These are phyloP conservation scores for Sugiyamaella neomexicana DNA, from an alignment of 1,139 yeast genomes.

Conservation along the genomic window DNA sequence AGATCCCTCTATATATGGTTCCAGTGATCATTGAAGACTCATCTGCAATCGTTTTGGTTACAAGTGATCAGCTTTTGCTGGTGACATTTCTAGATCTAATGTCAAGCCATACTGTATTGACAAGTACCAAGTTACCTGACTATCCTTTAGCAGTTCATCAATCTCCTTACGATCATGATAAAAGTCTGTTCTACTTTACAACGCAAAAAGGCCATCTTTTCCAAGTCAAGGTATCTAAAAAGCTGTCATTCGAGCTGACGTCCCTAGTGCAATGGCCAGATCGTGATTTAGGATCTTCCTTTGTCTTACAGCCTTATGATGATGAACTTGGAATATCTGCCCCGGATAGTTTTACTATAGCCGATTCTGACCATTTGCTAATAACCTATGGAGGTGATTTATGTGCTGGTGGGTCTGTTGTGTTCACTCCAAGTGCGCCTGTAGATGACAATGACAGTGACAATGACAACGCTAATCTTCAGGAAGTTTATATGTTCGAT, in stretches of 20 bases:
- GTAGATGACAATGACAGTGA: slow-evolving; percentile 11
- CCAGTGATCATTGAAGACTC: slow-evolving; percentile 23
- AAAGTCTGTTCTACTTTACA: slow-evolving; percentile 24
- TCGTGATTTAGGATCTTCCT: slow-evolving; percentile 24
- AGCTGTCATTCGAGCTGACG: slow-evolving; percentile 8
- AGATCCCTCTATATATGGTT: slow-evolving; percentile 27
- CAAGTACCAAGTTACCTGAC: slow-evolving; percentile 9
- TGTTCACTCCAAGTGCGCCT: slow-evolving; percentile 9
- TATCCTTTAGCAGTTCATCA: slow-evolving; percentile 18
- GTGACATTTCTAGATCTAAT: slow-evolving; percentile 27
- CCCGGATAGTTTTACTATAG: slow-evolving; percentile 10
- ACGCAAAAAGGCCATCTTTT: slow-evolving; percentile 23
- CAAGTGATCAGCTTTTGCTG: slow-evolving; percentile 20
- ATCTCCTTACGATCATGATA: slow-evolving; percentile 16
- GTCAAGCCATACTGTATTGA: slow-evolving; percentile 25
- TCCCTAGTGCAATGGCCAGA: slow-evolving; percentile 17
- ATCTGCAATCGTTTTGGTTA: slow-evolving; percentile 25
- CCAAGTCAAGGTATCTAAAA: slow-evolving; percentile 19
- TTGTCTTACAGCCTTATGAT: slow-evolving; percentile 25
- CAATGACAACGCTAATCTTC: slow-evolving; percentile 6
- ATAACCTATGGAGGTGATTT: slow-evolving; percentile 29
- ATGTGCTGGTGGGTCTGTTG: slow-evolving; percentile 23
- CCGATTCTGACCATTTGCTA: slow-evolving; percentile 16
- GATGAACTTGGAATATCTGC: slow-evolving; percentile 11
- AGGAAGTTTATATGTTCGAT: slow-evolving; percentile 34